Percentiles rank a stretch among this genome's conserved stretches.
Evolutionary conservation across 176 grass and related monocot species (phyloP).

Genomic region (Pontederia paniculata): DNA sequence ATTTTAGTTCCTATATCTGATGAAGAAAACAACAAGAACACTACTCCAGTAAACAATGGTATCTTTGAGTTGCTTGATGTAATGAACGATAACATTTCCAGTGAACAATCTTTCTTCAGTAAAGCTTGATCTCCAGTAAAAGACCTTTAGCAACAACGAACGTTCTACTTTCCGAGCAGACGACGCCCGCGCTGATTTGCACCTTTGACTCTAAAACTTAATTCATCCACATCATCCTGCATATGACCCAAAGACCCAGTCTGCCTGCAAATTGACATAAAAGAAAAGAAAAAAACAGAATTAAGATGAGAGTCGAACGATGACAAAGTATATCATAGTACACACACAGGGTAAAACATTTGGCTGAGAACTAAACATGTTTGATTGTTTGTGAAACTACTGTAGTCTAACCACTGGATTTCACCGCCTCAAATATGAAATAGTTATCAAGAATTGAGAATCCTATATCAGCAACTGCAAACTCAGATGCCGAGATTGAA

Average conservation of each 20-base stretch:
- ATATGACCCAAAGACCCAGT: constrained; percentile 33
- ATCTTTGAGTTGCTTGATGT: neutral
- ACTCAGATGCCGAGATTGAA: constrained; percentile 1
- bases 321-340: constrained; percentile 2
- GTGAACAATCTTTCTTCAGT: neutral
- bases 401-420: too few species aligned
- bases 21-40: too few species aligned
- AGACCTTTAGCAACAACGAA: neutral
- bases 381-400: too few species aligned
- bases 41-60: too few species aligned
- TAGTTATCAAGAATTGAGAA: too few species aligned
- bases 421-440: too few species aligned
- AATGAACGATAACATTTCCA: neutral
- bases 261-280: constrained; percentile 41
- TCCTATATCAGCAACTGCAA: too few species aligned
- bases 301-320: neutral
- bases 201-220: constrained; percentile 56
- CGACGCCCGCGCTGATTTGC: constrained; percentile 39
- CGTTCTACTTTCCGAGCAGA: constrained; percentile 48
- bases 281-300: neutral
- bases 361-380: neutral
- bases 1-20: too few species aligned
- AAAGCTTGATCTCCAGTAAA: neutral
- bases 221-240: constrained; percentile 53
- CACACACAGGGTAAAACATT: neutral